These are phyloP conservation scores for Pichia kudriavzevii DNA, from an alignment of 1,139 yeast species.

Conservation along the genomic window DNA sequence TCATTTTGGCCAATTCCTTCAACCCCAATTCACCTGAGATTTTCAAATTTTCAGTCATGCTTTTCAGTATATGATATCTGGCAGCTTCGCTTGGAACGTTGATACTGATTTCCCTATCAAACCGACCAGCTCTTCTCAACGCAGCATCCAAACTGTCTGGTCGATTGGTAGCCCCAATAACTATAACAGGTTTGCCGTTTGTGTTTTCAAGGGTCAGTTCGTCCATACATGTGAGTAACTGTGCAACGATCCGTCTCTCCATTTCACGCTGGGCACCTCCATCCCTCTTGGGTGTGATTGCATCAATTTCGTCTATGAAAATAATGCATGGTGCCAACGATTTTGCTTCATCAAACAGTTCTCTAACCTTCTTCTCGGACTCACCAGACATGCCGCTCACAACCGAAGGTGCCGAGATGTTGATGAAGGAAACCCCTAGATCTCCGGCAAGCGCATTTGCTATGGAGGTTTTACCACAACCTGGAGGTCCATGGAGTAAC, in stretches of 20 bases:
- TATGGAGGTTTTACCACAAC: slow-evolving; percentile 95
- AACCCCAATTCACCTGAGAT: slow-evolving; percentile 69
- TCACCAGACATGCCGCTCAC: slow-evolving; percentile 99
- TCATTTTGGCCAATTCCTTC: slow-evolving; percentile 70
- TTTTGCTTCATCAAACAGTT: slow-evolving; percentile 89
- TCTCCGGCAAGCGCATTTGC: slow-evolving; percentile 97
- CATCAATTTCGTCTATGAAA: slow-evolving; percentile 94
- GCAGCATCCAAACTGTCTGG: slow-evolving; percentile 99
- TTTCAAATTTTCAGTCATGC: slow-evolving; percentile 63
- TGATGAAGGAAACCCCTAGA: slow-evolving; percentile 84
- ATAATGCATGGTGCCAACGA: slow-evolving; percentile 83
- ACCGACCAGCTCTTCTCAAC: slow-evolving; percentile 92
- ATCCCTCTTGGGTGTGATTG: slow-evolving; percentile 96
- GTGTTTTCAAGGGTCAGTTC: slow-evolving; percentile 83
- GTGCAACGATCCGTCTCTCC: slow-evolving; percentile 97
- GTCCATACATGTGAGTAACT: slow-evolving; percentile 87
- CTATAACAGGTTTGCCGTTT: slow-evolving; percentile 89
- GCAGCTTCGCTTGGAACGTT: slow-evolving; percentile 89
- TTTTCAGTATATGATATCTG: slow-evolving; percentile 64
- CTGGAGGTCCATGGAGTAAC: slow-evolving; percentile 93
- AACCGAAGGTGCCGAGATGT: slow-evolving; percentile 89
- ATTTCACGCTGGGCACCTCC: slow-evolving; percentile 97
- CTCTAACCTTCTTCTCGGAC: slow-evolving; percentile 88
- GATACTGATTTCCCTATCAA: slow-evolving; percentile 81
- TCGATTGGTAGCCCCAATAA: slow-evolving; percentile 95